These are phyloP conservation scores for Funneliformis geosporum DNA, from an alignment of 192 early-diverging fungal species.

Conservation along the genomic window DNA sequence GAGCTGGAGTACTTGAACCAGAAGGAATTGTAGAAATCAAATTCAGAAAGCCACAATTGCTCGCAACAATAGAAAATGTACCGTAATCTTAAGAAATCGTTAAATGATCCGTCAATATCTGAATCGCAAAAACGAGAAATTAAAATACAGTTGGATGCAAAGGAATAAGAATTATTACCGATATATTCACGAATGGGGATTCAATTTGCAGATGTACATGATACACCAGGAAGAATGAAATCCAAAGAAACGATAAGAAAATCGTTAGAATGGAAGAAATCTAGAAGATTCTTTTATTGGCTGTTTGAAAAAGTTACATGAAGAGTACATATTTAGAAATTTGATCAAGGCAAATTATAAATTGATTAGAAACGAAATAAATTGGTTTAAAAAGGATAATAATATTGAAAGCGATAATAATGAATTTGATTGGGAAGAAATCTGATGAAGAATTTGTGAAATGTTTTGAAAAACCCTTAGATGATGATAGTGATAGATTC, in stretches of 20 bases:
- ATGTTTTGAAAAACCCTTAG: conserved; percentile 61
- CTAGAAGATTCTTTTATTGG: conserved; percentile 92
- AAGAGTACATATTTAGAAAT: conserved; percentile 71
- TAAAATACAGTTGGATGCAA: conserved; percentile 73
- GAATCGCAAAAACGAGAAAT: conserved; percentile 66
- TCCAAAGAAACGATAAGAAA: conserved; percentile 89
- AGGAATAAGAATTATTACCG: conserved; percentile 85
- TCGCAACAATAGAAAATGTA: conserved; percentile 90
- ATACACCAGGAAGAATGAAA: conserved; percentile 92
- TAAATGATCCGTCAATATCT: conserved; percentile 54
- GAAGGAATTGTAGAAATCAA: conserved; percentile 99
- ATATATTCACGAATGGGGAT: conserved; percentile 92
- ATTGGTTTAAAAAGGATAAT: conserved; percentile 70
- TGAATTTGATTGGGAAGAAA: conserved; percentile 51
- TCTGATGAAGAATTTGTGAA: conserved; percentile 58
- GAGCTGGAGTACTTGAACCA: conserved; percentile 96
- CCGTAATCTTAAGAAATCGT: conserved; percentile 65
- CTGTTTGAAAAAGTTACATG: conserved; percentile 78
- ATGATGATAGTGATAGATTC: conserved; percentile 28
- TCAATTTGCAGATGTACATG: conserved; percentile 98
- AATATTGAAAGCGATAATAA: conserved; percentile 36
- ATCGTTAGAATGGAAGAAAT: conserved; percentile 74
- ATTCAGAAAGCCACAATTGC: conserved; percentile 89
- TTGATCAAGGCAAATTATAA: conserved; percentile 51
- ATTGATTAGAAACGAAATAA: conserved; percentile 51